Percentiles rank a stretch among this genome's conserved stretches.
Conservation (phyloP, 352 stramenopile species). For the Phytophthora quininea region DNA sequence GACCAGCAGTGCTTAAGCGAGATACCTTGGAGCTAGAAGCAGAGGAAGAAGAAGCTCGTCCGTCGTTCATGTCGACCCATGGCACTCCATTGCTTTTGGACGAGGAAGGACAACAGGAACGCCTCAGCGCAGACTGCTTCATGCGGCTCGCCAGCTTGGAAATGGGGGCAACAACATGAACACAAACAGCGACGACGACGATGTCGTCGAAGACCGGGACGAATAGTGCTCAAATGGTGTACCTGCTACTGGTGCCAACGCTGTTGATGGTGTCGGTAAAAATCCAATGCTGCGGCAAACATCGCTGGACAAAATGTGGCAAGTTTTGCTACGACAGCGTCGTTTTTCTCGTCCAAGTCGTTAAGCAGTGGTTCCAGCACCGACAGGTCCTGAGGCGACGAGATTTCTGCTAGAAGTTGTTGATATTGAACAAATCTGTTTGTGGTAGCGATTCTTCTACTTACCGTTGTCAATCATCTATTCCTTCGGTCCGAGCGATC, state of each 20-base stretch:
- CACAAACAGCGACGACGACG: conserved; percentile 18
- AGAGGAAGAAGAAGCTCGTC: conserved; percentile 46
- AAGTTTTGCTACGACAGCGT: conserved; percentile 56
- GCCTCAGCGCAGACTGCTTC: conserved; percentile 71
- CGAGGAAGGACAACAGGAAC: conserved; percentile 42
- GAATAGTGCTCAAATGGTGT: background rate
- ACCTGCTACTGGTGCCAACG: background rate
- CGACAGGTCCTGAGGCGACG: conserved; percentile 25
- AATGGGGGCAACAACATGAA: conserved; percentile 47
- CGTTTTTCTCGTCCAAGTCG: conserved; percentile 71
- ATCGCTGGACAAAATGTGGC: conserved; percentile 57
- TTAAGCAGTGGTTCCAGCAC: conserved; percentile 51
- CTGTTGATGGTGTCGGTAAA: conserved; percentile 5
- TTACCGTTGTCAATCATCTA: conserved; percentile 4
- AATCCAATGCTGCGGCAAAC: conserved; percentile 16
- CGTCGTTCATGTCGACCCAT: conserved; percentile 81
- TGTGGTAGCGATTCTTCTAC: background rate
- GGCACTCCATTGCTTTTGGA: conserved; percentile 45
- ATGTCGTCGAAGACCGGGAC: conserved; percentile 24
- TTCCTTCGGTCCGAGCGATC: conserved; percentile 28
- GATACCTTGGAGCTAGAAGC: conserved; percentile 32
- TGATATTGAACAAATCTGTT: conserved; percentile 3
- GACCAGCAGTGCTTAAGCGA: background rate
- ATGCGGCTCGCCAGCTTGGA: conserved; percentile 77
- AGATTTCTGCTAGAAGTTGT: conserved; percentile 4